Conservation (phyloP, 495 filamentous ascomycete genomes). For the Xylaria longipes region DNA sequence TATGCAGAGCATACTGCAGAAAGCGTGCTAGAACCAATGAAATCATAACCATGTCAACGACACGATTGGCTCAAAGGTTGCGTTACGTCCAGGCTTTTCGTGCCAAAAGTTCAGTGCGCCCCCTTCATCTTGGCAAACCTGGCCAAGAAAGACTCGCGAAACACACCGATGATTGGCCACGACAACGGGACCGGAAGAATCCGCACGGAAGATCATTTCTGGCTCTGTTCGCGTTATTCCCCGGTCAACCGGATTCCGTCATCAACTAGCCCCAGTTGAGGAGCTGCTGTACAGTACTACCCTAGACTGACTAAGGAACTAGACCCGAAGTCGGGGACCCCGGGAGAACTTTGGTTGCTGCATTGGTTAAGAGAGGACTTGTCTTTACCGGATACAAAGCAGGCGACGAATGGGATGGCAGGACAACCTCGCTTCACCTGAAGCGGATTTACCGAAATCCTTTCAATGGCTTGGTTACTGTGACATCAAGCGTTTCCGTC, state of each 20-base stretch:
- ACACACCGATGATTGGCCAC: conserved; percentile 13
- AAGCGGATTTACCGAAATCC: conserved; percentile 7
- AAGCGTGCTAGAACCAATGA: conserved; percentile 15
- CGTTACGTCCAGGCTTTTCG: not conserved
- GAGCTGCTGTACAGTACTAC: not conserved
- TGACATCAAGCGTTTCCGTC: conserved; percentile 5
- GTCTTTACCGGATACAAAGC: conserved; percentile 5
- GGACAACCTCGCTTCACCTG: not conserved
- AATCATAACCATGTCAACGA: conserved; percentile 3
- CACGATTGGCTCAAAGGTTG: conserved; percentile 13
- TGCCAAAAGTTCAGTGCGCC: not conserved
- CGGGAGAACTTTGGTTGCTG: not conserved
- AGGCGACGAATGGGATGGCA: not conserved
- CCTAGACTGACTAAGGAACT: not conserved
- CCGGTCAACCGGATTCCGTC: conserved; percentile 23
- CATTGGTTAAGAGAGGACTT: conserved; percentile 11
- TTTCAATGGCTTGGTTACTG: conserved; percentile 3
- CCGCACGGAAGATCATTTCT: conserved; percentile 19
- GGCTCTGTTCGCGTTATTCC: not conserved
- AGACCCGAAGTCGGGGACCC: conserved; percentile 8
- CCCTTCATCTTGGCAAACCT: conserved; percentile 15
- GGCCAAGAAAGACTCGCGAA: conserved; percentile 12
- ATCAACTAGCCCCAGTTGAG: conserved; percentile 15
- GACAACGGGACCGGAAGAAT: conserved; percentile 21
- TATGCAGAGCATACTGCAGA: conserved; percentile 20